Percentiles rank a stretch among this genome's conserved stretches.
Evolutionary conservation across 495 filamentous ascomycete genomes (phyloP).

Genomic region (Xylaria telfairii): DNA sequence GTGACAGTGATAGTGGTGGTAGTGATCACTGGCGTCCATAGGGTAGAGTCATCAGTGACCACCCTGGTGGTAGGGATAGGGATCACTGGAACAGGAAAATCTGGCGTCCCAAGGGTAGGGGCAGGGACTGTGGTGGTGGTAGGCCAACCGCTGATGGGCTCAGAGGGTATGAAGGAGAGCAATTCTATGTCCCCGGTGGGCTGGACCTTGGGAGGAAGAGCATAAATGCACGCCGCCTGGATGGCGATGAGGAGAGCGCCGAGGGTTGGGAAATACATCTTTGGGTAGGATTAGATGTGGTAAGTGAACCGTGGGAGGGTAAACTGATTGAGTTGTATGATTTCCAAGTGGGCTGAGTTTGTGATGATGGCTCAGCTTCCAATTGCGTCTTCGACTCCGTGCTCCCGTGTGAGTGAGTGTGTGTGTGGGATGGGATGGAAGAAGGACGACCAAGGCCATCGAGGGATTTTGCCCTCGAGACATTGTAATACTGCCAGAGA

Average conservation of each 20-base stretch:
- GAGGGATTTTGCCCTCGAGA: not conserved
- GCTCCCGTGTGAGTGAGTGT: not conserved
- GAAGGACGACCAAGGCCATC: not conserved
- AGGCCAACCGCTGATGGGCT: conserved; percentile 20
- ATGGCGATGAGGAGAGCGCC: conserved; percentile 17
- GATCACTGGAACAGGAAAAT: too few species aligned
- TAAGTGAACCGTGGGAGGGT: not conserved
- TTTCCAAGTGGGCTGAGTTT: not conserved
- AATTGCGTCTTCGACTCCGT: not conserved
- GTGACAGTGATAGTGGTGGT: conserved; percentile 26
- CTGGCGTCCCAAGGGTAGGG: too few species aligned
- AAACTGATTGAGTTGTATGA: conserved; percentile 12
- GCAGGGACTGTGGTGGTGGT: not conserved
- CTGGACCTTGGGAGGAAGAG: conserved; percentile 14
- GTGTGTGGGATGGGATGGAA: not conserved
- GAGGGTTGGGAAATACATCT: conserved; percentile 21
- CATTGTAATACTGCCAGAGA: not conserved
- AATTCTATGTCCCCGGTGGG: not conserved
- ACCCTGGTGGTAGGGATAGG: not conserved
- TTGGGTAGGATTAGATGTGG: not conserved
- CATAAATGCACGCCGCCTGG: conserved; percentile 3
- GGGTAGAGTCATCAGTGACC: not conserved
- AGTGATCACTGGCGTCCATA: conserved; percentile 14
- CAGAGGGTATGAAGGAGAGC: conserved; percentile 4
- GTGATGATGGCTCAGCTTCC: conserved; percentile 6